These are phyloP conservation scores for Akanthomyces uredinophilus DNA, from an alignment of 2,329 filamentous ascomycete genomes.

Conservation along the genomic window DNA sequence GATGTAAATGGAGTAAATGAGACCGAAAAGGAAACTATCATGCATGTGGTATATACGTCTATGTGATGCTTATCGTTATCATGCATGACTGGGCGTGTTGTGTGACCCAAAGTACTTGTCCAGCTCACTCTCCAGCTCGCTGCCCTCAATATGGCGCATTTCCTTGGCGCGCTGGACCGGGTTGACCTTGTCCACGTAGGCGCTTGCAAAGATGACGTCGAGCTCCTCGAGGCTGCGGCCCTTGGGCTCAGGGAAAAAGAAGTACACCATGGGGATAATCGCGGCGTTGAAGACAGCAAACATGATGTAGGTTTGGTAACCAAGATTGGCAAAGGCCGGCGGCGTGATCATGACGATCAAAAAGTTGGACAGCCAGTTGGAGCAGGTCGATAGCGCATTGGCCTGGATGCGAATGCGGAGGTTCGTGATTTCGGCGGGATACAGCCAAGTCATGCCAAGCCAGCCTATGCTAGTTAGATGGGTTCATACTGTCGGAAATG, in stretches of 20 bases:
- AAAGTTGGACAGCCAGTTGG: conserved; percentile 59
- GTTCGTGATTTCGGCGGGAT: conserved; percentile 57
- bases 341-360: conserved; percentile 64
- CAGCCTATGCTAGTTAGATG: conserved; percentile 38
- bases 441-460: conserved; percentile 59
- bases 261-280: conserved; percentile 45
- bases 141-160: conserved; percentile 23
- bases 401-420: conserved; percentile 56
- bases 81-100: not conserved
- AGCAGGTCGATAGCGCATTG: conserved; percentile 58
- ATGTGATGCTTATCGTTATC: not conserved
- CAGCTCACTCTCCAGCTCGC: conserved; percentile 24
- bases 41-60: not conserved
- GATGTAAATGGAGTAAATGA: conserved; percentile 8
- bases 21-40: not conserved
- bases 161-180: conserved; percentile 25
- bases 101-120: conserved; percentile 25
- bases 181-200: conserved; percentile 22
- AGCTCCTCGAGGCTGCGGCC: conserved; percentile 60
- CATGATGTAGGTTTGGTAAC: conserved; percentile 48
- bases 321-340: conserved; percentile 49
- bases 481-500: too few species aligned
- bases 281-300: conserved; percentile 47
- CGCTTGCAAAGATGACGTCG: conserved; percentile 48
- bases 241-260: conserved; percentile 51